Evolutionary conservation across 495 filamentous ascomycete genomes (phyloP).

Genomic region (Aspergillus asperescens): DNA sequence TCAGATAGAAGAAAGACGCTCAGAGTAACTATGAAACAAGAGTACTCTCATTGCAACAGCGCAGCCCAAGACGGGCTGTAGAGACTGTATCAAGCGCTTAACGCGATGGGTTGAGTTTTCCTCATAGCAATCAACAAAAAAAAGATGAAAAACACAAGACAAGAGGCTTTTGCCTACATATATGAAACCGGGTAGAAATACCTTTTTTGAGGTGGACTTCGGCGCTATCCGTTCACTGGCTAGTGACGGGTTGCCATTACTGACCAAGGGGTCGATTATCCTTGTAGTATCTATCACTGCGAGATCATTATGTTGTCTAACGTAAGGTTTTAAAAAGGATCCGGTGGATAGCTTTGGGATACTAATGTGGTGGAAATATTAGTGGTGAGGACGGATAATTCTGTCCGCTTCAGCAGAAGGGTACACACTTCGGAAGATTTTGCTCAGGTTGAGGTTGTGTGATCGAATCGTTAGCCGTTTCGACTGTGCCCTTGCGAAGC

Average conservation of each 20-base stretch:
- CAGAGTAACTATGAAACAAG: conserved; percentile 99
- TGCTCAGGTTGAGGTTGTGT: neutral
- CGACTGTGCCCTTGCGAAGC: conserved; percentile 34
- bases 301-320: conserved; percentile 40
- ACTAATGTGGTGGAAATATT: conserved; percentile 8
- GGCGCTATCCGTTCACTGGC: neutral
- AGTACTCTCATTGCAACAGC: conserved; percentile 67
- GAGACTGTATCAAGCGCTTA: conserved; percentile 58
- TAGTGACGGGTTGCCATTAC: neutral
- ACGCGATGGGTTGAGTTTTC: conserved; percentile 58
- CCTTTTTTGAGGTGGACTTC: conserved; percentile 30
- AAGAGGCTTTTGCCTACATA: neutral
- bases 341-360: conserved; percentile 42
- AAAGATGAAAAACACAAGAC: no score
- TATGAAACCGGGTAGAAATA: conserved; percentile 27
- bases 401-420: neutral
- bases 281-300: conserved; percentile 43
- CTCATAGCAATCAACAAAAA: conserved; percentile 50
- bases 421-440: conserved; percentile 21
- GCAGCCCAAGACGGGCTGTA: conserved; percentile 69
- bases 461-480: neutral
- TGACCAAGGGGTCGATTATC: conserved; percentile 21
- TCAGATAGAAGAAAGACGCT: conserved; percentile 37
- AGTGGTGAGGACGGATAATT: neutral
- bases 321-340: conserved; percentile 42